Base-by-base conservation (phyloP, 2,329 filamentous ascomycete species). In the Trichoderma sp. region DNA sequence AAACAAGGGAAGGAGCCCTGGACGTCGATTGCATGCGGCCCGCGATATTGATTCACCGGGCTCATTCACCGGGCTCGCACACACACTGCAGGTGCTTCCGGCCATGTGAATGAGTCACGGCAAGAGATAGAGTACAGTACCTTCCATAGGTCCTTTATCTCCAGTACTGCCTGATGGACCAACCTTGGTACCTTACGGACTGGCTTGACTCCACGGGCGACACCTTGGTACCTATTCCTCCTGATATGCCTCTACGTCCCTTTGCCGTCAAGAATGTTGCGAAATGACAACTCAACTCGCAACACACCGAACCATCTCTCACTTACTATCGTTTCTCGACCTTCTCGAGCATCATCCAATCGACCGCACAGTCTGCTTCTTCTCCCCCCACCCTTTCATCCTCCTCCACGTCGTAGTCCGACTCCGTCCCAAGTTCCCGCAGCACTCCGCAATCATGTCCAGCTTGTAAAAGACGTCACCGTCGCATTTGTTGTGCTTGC, bases 341-440 rank as follows among this genome's bases (percentile, higher is more conserved):
- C 26, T 28, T 7, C 26, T 28, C 26, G 26, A 28, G 26, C 26
- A 28, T 28, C 26, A 28, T 7, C 15, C 44, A 5, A 48, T 48
- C 9, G 72, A 41, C 17, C 44, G 26, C 30, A 28, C n/a, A 19
- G 48, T 30, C 64, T 61, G 63, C 17, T 19, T 57, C 26, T n/a
- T 19, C 34, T n/a, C 44, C 39, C 4, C 21, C 54, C 7, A 14
- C 39, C 15, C 39, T 14, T 17, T 57, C 41, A n/a, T 21, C 54
- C 43, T 56, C 39, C 24, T 28, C 0, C 3, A n/a, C n/a, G n/a
- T n/a, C 14, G 12, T 39, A 56, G 24, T 56, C 54, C 39, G 54
- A 26, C 1, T 17, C 5, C 15, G 39, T 7, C 4, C 39, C 34
- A 56, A 28, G 2, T 43, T 43, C 15, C 45, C 54, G 41, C 54